A percentile compares a stretch with the other conserved stretches of the same genome.
phyloP scores from a whole-genome alignment of 306 rosid species.

The Purshia tridentata region DNA sequence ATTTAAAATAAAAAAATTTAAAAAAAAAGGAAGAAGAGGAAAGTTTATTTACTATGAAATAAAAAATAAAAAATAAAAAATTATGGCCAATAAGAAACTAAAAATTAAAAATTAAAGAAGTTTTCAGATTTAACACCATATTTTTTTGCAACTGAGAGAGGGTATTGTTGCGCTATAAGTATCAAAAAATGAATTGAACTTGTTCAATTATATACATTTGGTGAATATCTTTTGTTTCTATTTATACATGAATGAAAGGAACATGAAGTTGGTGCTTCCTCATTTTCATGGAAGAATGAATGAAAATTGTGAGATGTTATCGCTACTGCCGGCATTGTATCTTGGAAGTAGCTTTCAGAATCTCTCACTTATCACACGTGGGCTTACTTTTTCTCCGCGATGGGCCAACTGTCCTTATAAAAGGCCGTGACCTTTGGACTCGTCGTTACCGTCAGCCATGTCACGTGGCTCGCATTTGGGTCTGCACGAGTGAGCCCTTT shows the following conservation, averaged over 20 bases:
- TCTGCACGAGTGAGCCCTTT: not conserved
- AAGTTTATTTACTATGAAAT: too few species aligned
- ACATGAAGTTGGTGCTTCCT: not conserved
- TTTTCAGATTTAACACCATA: too few species aligned
- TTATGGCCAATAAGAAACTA: too few species aligned
- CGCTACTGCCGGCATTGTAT: slow-evolving; percentile 6
- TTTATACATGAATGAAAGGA: not conserved
- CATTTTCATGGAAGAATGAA: not conserved
- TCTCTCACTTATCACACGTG: slow-evolving; percentile 21
- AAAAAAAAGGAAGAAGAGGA: too few species aligned
- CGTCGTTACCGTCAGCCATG: not conserved
- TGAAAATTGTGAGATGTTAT: not conserved
- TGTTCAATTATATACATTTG: too few species aligned
- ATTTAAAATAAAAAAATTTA: too few species aligned
- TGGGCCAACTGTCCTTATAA: not conserved
- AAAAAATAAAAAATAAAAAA: too few species aligned
- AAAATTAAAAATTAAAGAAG: too few species aligned
- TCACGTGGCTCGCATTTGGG: slow-evolving; percentile 12
- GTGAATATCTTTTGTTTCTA: too few species aligned
- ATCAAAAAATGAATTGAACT: too few species aligned
- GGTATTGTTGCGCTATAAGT: too few species aligned
- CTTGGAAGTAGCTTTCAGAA: slow-evolving; percentile 15
- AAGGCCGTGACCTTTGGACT: not conserved
- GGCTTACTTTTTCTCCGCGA: not conserved
- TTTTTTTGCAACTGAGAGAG: too few species aligned